Conservation (phyloP, 805 yeast species). For the Teunomyces pallodes region DNA sequence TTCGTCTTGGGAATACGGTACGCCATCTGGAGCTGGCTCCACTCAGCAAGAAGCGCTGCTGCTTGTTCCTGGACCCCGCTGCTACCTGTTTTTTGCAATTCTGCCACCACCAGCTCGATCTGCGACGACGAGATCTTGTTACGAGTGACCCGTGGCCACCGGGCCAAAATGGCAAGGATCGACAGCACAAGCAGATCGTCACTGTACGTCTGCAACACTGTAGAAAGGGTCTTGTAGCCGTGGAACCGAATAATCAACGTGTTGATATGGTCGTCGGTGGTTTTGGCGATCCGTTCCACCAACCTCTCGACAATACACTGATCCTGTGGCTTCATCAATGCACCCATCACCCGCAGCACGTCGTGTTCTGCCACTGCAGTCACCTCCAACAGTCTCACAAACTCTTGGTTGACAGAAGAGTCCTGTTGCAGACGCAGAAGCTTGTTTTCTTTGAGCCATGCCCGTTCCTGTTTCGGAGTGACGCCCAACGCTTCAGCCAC, state of each 20-base stretch:
- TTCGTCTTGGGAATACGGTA: conserved; percentile 73
- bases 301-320: conserved; percentile 59
- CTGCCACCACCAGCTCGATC: conserved; percentile 61
- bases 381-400: conserved; percentile 58
- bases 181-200: conserved; percentile 38
- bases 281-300: conserved; percentile 60
- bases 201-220: conserved; percentile 45
- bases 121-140: conserved; percentile 74
- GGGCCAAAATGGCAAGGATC: conserved; percentile 56
- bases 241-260: conserved; percentile 70
- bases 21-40: conserved; percentile 79
- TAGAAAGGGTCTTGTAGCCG: conserved; percentile 78
- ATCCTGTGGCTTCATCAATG: conserved; percentile 75
- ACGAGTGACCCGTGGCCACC: conserved; percentile 59
- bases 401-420: conserved; percentile 59
- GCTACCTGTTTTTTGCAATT: conserved; percentile 29
- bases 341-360: conserved; percentile 77
- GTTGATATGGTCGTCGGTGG: conserved; percentile 51
- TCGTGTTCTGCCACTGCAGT: conserved; percentile 51
- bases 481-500: conserved; percentile 86
- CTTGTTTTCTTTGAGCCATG: conserved; percentile 62
- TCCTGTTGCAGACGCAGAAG: conserved; percentile 49
- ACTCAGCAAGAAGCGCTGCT: conserved; percentile 50
- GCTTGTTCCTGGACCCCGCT: conserved; percentile 36
- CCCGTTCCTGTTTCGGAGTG: conserved; percentile 61